phyloP scores from a whole-genome alignment of 2,329 filamentous ascomycete species.

The Elsinoe fawcettii region DNA sequence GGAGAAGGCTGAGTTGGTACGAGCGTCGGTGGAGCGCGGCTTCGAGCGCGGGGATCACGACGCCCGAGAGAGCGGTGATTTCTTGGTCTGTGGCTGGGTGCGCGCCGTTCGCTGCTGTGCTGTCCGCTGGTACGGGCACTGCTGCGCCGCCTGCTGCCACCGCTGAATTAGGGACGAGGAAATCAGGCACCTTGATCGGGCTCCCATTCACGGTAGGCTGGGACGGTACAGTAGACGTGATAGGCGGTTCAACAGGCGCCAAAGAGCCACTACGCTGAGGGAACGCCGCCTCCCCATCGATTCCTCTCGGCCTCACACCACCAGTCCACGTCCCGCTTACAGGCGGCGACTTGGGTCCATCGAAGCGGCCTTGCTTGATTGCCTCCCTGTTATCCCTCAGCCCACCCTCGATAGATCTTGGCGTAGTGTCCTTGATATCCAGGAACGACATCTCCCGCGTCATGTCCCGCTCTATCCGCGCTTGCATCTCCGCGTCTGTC shows the following conservation, averaged over 20 bases:
- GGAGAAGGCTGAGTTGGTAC: slow-evolving; percentile 51
- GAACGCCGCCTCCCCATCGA: not conserved
- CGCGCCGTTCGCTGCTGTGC: not conserved
- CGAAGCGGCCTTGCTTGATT: slow-evolving; percentile 13
- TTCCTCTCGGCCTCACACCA: not conserved
- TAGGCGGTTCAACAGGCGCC: not conserved
- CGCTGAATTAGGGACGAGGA: no score
- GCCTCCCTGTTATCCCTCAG: not conserved
- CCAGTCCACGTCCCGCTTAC: slow-evolving; percentile 12
- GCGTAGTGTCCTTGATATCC: slow-evolving; percentile 26
- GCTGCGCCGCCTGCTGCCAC: no score
- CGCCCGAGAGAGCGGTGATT: slow-evolving; percentile 78
- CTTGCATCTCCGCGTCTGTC: slow-evolving; percentile 43
- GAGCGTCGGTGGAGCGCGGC: slow-evolving; percentile 76
- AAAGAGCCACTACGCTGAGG: slow-evolving; percentile 13
- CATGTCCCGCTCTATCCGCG: slow-evolving; percentile 39
- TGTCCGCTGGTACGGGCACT: no score
- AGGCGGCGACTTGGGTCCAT: slow-evolving; percentile 12
- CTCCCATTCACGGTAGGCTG: no score
- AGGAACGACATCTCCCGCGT: slow-evolving; percentile 26
- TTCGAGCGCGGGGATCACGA: slow-evolving; percentile 87
- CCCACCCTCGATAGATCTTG: not conserved
- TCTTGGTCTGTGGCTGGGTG: slow-evolving; percentile 42
- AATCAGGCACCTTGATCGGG: no score
- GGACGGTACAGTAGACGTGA: not conserved